Percentiles rank a stretch among this genome's conserved stretches.
These are phyloP conservation scores for Lichtheimia ramosa DNA, from an alignment of 371 early-diverging fungal species.

Conservation along the genomic window DNA sequence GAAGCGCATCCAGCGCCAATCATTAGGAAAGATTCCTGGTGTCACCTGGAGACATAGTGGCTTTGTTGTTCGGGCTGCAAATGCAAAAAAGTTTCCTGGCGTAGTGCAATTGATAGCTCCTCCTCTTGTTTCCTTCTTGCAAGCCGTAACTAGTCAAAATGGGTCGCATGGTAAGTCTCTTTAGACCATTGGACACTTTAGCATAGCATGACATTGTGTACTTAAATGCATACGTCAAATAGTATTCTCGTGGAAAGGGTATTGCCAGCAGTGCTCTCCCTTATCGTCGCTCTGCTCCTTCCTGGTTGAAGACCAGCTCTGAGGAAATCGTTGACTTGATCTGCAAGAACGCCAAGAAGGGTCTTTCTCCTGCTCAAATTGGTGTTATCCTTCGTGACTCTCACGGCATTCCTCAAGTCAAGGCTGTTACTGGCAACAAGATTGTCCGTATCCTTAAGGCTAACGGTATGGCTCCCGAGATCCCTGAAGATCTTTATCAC, in stretches of 20 bases:
- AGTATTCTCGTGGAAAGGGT: conserved; percentile 98
- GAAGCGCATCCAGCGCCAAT: too few species aligned
- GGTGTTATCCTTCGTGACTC: conserved; percentile 98
- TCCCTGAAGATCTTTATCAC: conserved; percentile 99
- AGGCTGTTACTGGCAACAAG: conserved; percentile 95
- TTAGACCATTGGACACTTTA: background rate
- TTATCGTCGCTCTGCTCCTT: conserved; percentile 97
- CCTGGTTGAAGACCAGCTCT: conserved; percentile 95
- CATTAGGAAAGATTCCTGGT: too few species aligned
- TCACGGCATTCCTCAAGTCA: conserved; percentile 98
- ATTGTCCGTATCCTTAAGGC: conserved; percentile 92
- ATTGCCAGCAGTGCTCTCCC: conserved; percentile 98
- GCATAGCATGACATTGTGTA: too few species aligned
- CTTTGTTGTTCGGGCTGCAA: too few species aligned
- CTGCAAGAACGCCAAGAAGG: conserved; percentile 99
- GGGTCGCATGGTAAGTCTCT: conserved; percentile 30
- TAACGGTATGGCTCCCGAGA: conserved; percentile 94
- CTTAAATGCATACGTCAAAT: background rate
- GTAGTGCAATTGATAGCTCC: background rate
- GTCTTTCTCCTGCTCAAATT: conserved; percentile 98
- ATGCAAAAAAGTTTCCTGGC: too few species aligned
- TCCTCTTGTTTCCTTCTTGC: conserved; percentile 18
- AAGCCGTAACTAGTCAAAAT: conserved; percentile 18
- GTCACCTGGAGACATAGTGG: too few species aligned
- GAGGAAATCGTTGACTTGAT: conserved; percentile 98